These are phyloP conservation scores for Rhynchosporium agropyri DNA, from an alignment of 2,329 filamentous ascomycete species.

Conservation along the genomic window DNA sequence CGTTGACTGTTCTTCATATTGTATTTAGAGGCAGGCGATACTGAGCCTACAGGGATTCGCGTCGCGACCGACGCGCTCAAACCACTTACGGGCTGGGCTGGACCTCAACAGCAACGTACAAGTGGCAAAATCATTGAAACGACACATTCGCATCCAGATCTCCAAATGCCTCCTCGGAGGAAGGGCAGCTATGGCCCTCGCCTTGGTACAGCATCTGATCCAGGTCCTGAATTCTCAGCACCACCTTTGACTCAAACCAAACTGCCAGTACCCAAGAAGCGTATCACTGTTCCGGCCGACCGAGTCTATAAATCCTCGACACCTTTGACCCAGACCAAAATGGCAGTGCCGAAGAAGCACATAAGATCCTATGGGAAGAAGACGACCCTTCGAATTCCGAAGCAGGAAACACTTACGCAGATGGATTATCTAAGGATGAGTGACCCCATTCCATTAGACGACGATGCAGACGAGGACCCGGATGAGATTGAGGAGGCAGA, in stretches of 20 bases:
- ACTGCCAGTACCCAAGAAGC: slow-evolving; percentile 31
- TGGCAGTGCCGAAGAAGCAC: slow-evolving; percentile 31
- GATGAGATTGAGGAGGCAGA: slow-evolving; percentile 22
- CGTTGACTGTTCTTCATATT: not conserved
- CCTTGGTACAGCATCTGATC: not conserved
- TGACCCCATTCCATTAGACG: slow-evolving; percentile 9
- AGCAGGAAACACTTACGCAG: slow-evolving; percentile 40
- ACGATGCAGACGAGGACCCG: slow-evolving; percentile 24
- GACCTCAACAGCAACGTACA: not conserved
- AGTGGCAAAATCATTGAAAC: not conserved
- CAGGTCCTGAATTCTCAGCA: not conserved
- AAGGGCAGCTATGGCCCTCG: not conserved
- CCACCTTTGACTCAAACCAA: slow-evolving; percentile 15
- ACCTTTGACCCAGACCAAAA: slow-evolving; percentile 36
- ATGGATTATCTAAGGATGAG: slow-evolving; percentile 34
- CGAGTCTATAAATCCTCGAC: slow-evolving; percentile 37
- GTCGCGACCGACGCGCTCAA: slow-evolving; percentile 7
- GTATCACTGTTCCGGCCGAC: slow-evolving; percentile 31
- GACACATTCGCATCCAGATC: not conserved
- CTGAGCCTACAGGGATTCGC: slow-evolving; percentile 6
- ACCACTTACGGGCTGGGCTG: not conserved
- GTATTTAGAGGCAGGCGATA: not conserved
- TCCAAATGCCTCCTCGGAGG: not conserved
- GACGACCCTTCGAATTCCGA: slow-evolving; percentile 24
- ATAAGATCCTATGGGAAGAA: slow-evolving; percentile 37